A percentile compares a stretch with the other conserved stretches of the same genome.
Evolutionary conservation across 2,329 filamentous ascomycete genomes (phyloP).

Genomic region (Cadophora gregata): DNA sequence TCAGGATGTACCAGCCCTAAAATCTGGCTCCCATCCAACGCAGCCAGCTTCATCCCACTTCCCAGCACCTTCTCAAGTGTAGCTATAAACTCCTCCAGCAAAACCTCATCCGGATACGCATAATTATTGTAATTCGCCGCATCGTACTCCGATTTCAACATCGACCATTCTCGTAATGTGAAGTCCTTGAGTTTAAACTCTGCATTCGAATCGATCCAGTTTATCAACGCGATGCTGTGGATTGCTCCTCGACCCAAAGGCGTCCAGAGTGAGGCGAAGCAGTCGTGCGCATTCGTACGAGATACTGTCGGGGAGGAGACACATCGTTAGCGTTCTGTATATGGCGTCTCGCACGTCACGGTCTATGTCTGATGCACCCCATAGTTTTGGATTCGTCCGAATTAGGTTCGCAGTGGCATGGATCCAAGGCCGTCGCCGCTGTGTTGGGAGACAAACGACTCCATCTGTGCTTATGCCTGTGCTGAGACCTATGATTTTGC

Average conservation of each 20-base stretch:
- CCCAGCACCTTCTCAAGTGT: slow-evolving; percentile 1
- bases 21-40: slow-evolving; percentile 3
- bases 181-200: not conserved
- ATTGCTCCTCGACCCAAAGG: slow-evolving; percentile 18
- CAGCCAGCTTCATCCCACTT: slow-evolving; percentile 6
- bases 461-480: not conserved
- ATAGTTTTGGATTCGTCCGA: not conserved
- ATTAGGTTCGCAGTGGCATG: not conserved
- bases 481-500: slow-evolving; percentile 3
- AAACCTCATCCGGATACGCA: not conserved
- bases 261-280: slow-evolving; percentile 18
- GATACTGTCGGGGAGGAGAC: slow-evolving; percentile 1
- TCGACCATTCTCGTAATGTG: slow-evolving; percentile 20
- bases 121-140: not conserved
- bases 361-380: not conserved
- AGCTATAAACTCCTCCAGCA: not conserved
- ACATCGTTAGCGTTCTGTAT: slow-evolving; percentile 18
- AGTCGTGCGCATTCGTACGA: not conserved
- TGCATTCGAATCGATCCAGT: slow-evolving; percentile 25
- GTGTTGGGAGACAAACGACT: not conserved
- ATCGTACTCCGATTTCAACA: slow-evolving; percentile 1
- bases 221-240: slow-evolving; percentile 13
- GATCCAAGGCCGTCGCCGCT: not conserved
- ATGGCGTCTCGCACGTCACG: slow-evolving; percentile 1
- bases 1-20: slow-evolving; percentile 9